A percentile compares a stretch with the other conserved stretches of the same genome.
Evolutionary conservation across 768 basidiomycete species (phyloP).

Genomic region (Candolleomyces aberdarensis): DNA sequence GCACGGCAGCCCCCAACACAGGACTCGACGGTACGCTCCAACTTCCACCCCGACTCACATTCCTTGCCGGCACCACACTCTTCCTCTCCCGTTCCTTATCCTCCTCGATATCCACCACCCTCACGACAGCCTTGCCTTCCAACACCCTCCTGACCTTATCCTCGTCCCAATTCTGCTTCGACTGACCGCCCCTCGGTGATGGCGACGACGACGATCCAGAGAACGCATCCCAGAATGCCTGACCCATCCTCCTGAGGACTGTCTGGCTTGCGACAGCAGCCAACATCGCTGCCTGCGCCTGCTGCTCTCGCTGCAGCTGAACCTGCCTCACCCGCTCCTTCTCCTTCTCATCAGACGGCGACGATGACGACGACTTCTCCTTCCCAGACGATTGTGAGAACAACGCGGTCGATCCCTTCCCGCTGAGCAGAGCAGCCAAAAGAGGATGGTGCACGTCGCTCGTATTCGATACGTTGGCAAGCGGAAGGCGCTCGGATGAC

Average conservation of each 20-base stretch:
- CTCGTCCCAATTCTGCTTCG: conserved; percentile 44
- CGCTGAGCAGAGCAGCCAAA: conserved; percentile 6
- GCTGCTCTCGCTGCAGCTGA: conserved; percentile 29
- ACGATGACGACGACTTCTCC: background rate
- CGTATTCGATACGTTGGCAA: conserved; percentile 2
- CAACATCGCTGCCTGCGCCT: conserved; percentile 49
- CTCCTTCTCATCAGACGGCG: conserved; percentile 17
- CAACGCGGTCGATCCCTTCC: conserved; percentile 6
- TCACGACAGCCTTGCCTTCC: conserved; percentile 78
- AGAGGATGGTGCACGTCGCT: background rate
- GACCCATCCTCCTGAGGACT: conserved; percentile 62
- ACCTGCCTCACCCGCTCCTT: conserved; percentile 18
- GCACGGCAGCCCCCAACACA: background rate
- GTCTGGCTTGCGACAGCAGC: conserved; percentile 82
- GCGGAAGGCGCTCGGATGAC: background rate
- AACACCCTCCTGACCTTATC: conserved; percentile 81
- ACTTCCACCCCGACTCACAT: background rate
- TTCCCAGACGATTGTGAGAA: conserved; percentile 15
- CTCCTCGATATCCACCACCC: conserved; percentile 67
- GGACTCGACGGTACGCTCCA: conserved; percentile 1
- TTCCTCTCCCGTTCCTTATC: background rate
- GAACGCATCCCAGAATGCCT: conserved; percentile 90
- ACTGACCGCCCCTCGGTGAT: too few relatives aligned
- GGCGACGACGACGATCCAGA: conserved; percentile 41
- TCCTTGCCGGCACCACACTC: background rate